These are phyloP conservation scores for Hyaloscypha variabilis DNA, from an alignment of 495 filamentous ascomycete genomes.

Conservation along the genomic window DNA sequence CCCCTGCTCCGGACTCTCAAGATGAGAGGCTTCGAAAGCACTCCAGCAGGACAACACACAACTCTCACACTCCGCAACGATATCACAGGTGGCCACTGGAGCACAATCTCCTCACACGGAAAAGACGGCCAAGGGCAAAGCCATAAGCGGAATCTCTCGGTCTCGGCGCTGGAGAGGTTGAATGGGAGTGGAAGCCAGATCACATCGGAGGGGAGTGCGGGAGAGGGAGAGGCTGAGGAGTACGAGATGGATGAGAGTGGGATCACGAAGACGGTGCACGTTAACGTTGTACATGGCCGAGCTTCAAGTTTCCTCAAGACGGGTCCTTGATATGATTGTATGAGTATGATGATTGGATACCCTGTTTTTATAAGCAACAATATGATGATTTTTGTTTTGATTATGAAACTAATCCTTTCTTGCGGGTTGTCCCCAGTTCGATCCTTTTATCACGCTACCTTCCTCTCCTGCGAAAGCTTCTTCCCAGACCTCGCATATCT, in stretches of 20 bases:
- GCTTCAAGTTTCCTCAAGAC: not conserved
- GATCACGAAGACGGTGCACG: constrained; percentile 11
- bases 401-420: too few species aligned
- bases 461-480: too few species aligned
- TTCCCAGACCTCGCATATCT: too few species aligned
- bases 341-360: too few species aligned
- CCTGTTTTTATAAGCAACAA: too few species aligned
- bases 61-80: constrained; percentile 2
- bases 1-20: constrained; percentile 41
- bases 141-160: not conserved
- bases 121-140: not conserved
- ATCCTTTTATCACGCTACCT: too few species aligned
- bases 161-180: not conserved
- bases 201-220: not conserved
- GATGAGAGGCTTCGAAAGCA: constrained; percentile 36
- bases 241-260: not conserved
- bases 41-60: not conserved
- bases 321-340: too few species aligned
- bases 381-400: too few species aligned
- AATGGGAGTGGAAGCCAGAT: not conserved
- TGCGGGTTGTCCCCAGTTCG: too few species aligned
- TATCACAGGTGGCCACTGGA: constrained; percentile 7
- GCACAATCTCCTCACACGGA: not conserved
- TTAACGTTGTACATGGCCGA: not conserved
- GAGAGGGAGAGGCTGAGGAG: not conserved